These are phyloP conservation scores for Fusarium mexicanum DNA, from an alignment of 2,329 filamentous ascomycete species.

Conservation along the genomic window DNA sequence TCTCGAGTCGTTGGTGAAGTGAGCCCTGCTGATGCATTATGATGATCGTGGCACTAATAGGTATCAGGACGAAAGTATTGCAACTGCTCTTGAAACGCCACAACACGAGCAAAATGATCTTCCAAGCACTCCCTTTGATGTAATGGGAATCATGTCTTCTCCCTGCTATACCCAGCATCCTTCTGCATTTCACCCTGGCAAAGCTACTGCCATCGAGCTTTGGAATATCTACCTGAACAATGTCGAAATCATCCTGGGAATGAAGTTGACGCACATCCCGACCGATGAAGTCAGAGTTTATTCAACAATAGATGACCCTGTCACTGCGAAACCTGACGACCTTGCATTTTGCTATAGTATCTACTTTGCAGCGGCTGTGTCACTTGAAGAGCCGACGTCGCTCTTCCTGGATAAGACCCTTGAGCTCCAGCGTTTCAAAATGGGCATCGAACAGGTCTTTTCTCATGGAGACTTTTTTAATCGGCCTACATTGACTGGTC, in stretches of 20 bases:
- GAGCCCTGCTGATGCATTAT: accelerated
- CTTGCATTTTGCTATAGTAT: constrained; percentile 2
- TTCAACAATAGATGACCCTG: neutral
- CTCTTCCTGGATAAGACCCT: neutral
- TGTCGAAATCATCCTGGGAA: neutral
- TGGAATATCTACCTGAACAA: neutral
- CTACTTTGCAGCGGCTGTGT: neutral
- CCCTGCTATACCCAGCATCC: neutral
- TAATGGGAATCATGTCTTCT: neutral
- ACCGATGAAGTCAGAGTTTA: constrained; percentile 4
- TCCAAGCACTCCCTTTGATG: neutral
- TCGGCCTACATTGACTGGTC: neutral
- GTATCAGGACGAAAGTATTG: neutral
- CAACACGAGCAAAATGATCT: accelerated
- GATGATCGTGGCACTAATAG: accelerated
- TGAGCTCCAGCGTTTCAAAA: neutral
- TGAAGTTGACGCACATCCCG: neutral
- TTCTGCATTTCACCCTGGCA: neutral
- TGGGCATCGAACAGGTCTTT: neutral
- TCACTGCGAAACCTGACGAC: neutral
- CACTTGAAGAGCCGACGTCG: neutral
- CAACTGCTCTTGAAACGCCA: accelerated
- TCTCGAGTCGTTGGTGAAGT: neutral
- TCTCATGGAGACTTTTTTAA: neutral
- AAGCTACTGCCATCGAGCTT: neutral